Base-by-base conservation (phyloP, 1,139 yeast species). In the Ogataea hybrid region DNA sequence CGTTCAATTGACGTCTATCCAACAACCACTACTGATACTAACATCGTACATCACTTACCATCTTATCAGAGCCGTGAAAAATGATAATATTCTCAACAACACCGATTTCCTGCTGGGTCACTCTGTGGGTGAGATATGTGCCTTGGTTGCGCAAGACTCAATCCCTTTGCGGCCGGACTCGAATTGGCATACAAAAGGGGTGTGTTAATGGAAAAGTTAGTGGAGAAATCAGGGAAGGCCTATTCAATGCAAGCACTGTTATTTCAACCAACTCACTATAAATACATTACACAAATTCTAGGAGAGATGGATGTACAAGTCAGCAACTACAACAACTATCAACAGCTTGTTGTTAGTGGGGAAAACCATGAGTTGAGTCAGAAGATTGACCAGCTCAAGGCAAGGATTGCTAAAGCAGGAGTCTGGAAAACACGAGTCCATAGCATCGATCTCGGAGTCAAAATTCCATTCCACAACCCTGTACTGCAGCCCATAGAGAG, bases 331-430 rank as follows among this genome's bases (percentile, higher is more conserved):
- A 65, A 65, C 48, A 61, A 60, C n/a, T 56, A 53, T 33, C 62
- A 59, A 34, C 69, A 65, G 43, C 46, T 64, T 10, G 67, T 61
- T 9, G 54, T 64, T 5, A 56, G 63, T 12, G 69, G 69, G 4
- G 37, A 34, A 16, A 37, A 39, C 5, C 23, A 34, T 0, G 52
- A 52, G 15, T 37, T 59, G 4, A 15, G 32, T 1, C 34, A 39
- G 5, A 49, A 49, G 16, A 18, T 59, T 0, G 43, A 42, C 14
- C 28, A 34, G 4, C 31, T 59, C 14, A 49, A 48, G 17, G 34
- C 44, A 10, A 27, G 30, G 11, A 21, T 57, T 9, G 46, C 48
- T 3, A 25, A 40, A 2, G 32, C 43, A n/a, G 44, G 46, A n/a
- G 47, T 49, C 15, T 51, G 55, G 56, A 52, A 50, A 27, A 50